Base-by-base conservation (phyloP, 208 protist species). In the Phytomonas sp. region DNA sequence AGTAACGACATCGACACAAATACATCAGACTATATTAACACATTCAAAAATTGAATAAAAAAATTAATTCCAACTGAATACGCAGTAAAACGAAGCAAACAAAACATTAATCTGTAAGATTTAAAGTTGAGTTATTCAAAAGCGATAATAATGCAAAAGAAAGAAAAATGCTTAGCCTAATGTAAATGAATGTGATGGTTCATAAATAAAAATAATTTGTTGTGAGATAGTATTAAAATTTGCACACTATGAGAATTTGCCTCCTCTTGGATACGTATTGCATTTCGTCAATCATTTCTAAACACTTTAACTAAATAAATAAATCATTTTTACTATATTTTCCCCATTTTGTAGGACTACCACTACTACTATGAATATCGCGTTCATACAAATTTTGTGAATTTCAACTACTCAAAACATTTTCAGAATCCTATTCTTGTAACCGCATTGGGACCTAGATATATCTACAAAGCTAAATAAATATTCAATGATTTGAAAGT, bases 1-100 rank as follows among this genome's bases (percentile, higher is more conserved):
- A 63, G 33, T 20, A 43, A 15, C 60, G 31, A 37, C 15, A 63
- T 20, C 60, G 13, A 63, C 31, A 63, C 33, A 63, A 63, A 63
- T 20, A 15, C 2, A 37, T 43, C 8, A 23, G 33, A 63, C 0
- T 63, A 43, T 63, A 8, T 63, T 1, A 4, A 63, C 31, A 33
- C 15, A 33, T 23, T 37, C 31, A 15, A 63, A 63, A 63, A 20
- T 23, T 15, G 15, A 63, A 23, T 11, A 23, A 20, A 23, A 62
- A 63, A 23, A 23, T 8, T 63, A 23, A 46, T 46, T 46, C 11
- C 15, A 9, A 46, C 13, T 20, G 7, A 46, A 46, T 46, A 46
- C 40, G 11, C 11, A 20, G 40, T 23, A 46, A 46, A 46, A 46
- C 15, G 11, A 46, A 46, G 40, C 11, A 8, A 17, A 15, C 60